Percentiles rank a stretch among this genome's conserved stretches.
phyloP scores from a whole-genome alignment of 2,329 filamentous ascomycete species.

The Fusarium pseudocircinatum region DNA sequence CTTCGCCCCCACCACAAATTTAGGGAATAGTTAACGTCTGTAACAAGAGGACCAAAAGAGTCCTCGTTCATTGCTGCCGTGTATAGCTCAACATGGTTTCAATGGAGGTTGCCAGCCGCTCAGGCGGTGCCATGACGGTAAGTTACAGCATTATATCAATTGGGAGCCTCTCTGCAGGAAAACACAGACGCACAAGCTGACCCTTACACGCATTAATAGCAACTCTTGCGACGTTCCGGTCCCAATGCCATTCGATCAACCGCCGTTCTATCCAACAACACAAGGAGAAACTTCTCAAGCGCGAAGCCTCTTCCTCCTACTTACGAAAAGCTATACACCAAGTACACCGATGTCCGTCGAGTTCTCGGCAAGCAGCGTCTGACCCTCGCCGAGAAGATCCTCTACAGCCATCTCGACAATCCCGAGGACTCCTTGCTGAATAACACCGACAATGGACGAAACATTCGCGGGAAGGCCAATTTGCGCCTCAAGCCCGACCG shows the following conservation, averaged over 20 bases:
- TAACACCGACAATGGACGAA: slow-evolving; percentile 82
- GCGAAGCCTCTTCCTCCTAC: slow-evolving; percentile 67
- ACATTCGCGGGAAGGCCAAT: slow-evolving; percentile 88
- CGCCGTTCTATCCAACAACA: slow-evolving; percentile 43
- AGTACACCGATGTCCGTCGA: slow-evolving; percentile 77
- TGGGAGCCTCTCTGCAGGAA: neutral
- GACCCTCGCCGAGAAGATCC: slow-evolving; percentile 96
- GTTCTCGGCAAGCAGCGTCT: slow-evolving; percentile 75
- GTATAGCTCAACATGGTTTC: slow-evolving; percentile 55
- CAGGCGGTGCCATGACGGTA: slow-evolving; percentile 60
- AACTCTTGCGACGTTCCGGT: slow-evolving; percentile 50
- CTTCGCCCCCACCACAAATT: slow-evolving; percentile 42
- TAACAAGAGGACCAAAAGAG: slow-evolving; percentile 20
- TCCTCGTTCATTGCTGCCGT: slow-evolving; percentile 30
- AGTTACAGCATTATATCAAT: slow-evolving; percentile 19
- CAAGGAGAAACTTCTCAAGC: slow-evolving; percentile 53
- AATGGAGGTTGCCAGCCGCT: slow-evolving; percentile 61
- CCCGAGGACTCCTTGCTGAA: slow-evolving; percentile 87
- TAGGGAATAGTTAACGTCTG: slow-evolving; percentile 12
- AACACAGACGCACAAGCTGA: slow-evolving; percentile 3
- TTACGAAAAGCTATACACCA: slow-evolving; percentile 82
- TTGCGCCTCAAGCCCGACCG: slow-evolving; percentile 97
- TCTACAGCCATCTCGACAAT: slow-evolving; percentile 94
- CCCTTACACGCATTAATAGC: slow-evolving; percentile 44
- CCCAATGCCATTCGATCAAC: slow-evolving; percentile 45